These are phyloP conservation scores for Cercospora janseana DNA, from an alignment of 2,329 filamentous ascomycete genomes.

Conservation along the genomic window DNA sequence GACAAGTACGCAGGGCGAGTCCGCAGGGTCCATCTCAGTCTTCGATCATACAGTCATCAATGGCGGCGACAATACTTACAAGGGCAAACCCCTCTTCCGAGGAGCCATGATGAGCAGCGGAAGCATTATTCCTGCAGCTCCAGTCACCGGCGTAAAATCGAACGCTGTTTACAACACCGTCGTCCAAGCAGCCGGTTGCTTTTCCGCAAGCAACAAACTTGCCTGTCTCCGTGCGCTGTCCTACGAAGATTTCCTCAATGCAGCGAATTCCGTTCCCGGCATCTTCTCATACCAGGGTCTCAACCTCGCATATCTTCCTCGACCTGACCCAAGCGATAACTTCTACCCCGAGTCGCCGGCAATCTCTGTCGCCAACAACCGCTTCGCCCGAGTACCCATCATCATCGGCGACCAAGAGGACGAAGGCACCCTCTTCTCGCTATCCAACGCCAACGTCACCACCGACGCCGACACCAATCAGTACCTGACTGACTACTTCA, in stretches of 20 bases:
- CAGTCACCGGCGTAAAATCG: slow-evolving; percentile 18
- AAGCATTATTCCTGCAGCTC: slow-evolving; percentile 58
- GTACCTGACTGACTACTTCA: slow-evolving; percentile 60
- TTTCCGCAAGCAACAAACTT: slow-evolving; percentile 22
- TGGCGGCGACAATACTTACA: slow-evolving; percentile 70
- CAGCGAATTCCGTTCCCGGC: slow-evolving; percentile 68
- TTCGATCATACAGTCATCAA: slow-evolving; percentile 74
- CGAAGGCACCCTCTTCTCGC: slow-evolving; percentile 53
- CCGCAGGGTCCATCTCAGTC: slow-evolving; percentile 60
- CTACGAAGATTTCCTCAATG: slow-evolving; percentile 51
- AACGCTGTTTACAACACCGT: slow-evolving; percentile 25
- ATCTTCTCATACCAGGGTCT: slow-evolving; percentile 62
- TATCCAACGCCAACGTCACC: slow-evolving; percentile 68
- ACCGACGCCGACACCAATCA: slow-evolving; percentile 57
- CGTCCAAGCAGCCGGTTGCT: slow-evolving; percentile 26
- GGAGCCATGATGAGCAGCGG: slow-evolving; percentile 77
- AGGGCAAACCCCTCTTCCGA: slow-evolving; percentile 71
- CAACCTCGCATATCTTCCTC: slow-evolving; percentile 70
- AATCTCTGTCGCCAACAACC: slow-evolving; percentile 46
- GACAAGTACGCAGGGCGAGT: slow-evolving; percentile 36
- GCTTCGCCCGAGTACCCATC: slow-evolving; percentile 46
- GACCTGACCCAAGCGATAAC: slow-evolving; percentile 60
- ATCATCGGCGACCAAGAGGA: slow-evolving; percentile 76
- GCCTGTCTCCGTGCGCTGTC: slow-evolving; percentile 19
- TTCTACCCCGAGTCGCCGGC: slow-evolving; percentile 64